phyloP scores from a whole-genome alignment of 108 stramenopile species.

The Nitzschia putrida region DNA sequence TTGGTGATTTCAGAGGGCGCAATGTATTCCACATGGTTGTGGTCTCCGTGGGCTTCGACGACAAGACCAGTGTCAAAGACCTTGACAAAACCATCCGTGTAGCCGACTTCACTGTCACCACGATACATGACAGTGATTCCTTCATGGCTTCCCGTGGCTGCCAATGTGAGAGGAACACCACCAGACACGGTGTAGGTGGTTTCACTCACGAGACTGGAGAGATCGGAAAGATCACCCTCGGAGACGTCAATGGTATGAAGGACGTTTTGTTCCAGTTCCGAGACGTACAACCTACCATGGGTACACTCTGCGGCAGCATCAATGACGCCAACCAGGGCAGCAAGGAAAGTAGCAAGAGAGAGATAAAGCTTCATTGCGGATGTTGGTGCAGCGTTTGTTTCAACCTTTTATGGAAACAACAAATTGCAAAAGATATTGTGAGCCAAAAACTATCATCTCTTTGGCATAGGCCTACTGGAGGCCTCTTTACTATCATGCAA shows the following conservation, averaged over 20 bases:
- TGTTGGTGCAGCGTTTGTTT: no score
- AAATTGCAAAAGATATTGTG: no score
- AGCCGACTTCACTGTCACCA: constrained; percentile 7
- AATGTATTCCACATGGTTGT: background rate
- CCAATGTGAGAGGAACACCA: background rate
- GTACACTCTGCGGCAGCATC: constrained; percentile 1
- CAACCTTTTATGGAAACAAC: no score
- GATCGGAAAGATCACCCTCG: background rate
- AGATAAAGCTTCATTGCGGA: no score
- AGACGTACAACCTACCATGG: constrained; percentile 27
- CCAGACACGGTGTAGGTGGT: constrained; percentile 1
- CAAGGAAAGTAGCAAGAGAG: no score
- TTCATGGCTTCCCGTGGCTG: background rate
- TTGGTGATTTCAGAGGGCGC: constrained; percentile 6
- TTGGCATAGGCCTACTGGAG: no score
- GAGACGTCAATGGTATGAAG: constrained; percentile 20
- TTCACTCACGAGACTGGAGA: background rate
- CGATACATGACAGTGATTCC: constrained; percentile 14
- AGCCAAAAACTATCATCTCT: no score
- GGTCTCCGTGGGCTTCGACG: constrained; percentile 18
- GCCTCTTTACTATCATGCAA: no score
- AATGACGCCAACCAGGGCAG: no score
- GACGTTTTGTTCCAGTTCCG: background rate
- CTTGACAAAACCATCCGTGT: constrained; percentile 21
- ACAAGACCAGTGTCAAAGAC: constrained; percentile 21